A percentile compares a stretch with the other conserved stretches of the same genome.
Conservation (phyloP, 2,329 filamentous ascomycete species). For the Leptographium galeiforme region DNA sequence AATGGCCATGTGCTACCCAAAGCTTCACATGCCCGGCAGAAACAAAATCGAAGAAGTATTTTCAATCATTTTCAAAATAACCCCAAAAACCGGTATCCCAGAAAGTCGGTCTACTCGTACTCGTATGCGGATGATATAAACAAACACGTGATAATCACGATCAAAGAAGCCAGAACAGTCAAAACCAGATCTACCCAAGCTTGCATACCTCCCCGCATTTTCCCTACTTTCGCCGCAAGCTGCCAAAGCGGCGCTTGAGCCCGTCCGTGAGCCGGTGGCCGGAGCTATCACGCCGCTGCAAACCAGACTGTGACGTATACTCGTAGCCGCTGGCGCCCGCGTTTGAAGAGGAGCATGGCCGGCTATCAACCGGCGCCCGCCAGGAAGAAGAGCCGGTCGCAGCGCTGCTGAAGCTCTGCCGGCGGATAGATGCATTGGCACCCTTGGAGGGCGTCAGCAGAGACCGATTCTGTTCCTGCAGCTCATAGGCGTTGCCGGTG, state of each 20-base stretch:
- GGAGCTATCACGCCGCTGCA: constrained; percentile 26
- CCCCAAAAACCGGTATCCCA: too few species aligned
- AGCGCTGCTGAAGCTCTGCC: constrained; percentile 31
- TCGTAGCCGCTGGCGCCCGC: constrained; percentile 2
- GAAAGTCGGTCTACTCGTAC: too few species aligned
- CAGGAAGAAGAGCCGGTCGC: constrained; percentile 7
- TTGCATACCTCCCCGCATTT: not conserved
- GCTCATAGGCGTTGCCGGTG: not conserved
- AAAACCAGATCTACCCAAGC: not conserved
- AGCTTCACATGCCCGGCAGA: not conserved
- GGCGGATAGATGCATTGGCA: constrained; percentile 18
- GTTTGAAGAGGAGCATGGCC: not conserved
- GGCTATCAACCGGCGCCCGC: not conserved
- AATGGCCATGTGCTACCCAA: not conserved
- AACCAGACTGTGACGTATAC: constrained; percentile 12
- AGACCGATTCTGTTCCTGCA: constrained; percentile 1
- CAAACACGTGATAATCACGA: not conserved
- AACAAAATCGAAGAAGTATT: not conserved
- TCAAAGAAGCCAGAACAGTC: not conserved
- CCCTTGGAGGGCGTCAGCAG: constrained; percentile 10
- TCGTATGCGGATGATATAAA: not conserved
- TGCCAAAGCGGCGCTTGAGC: constrained; percentile 40
- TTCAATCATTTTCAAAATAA: not conserved
- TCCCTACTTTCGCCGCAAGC: constrained; percentile 28
- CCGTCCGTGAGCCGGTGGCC: constrained; percentile 34